Evolutionary conservation across 805 yeast species (phyloP), one percentile per base, ranked within the genome.

Genomic region (Teunomyces aglyptinius): DNA sequence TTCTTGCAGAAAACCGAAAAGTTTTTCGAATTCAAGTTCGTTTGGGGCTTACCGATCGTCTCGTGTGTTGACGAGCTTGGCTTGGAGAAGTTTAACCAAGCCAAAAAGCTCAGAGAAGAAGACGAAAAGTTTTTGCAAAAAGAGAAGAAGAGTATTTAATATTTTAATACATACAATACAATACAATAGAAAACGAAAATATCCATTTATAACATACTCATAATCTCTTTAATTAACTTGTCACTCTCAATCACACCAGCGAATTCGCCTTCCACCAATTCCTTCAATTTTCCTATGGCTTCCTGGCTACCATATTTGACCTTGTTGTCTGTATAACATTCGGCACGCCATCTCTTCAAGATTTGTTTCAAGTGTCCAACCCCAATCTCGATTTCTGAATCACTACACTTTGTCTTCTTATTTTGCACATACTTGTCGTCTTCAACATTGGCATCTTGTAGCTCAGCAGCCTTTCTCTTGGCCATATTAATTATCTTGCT

Each of bases 401-500:
- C 67, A 2, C 73, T 54, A 56, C 85, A 80, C 56, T 79, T 76
- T 10, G 77, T 64, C 50, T 68, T 74, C 56, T 85, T 83, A 46
- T 65, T 64, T 32, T 71, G 73, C 19, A 73, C 71, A 38, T 68
- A 67, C 2, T 68, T 67, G 45, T 72, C 77, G 33, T 64, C 66
- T 20, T 65, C 68, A 61, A 40, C 68, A 61, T 47, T 71, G 67
- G 49, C 67, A 47, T 81, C 87, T 63, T 89, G 96, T 44, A 94
- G 73, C 59, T 94, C 98, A 4, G 78, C 72, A 0, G 97, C 96
- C 64, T 92, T 92, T 50, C 98, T 80, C 61, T 92, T 94, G 6
- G 99, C 97, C 98, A 94, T 94, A 47, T 81, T 78, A 41, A 94
- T 82, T 42, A 94, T 94, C 65, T 94, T 94, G 19, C 73, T 70